Conservation (phyloP, 495 filamentous ascomycete species). For the Penicillium psychrofluorescens region DNA sequence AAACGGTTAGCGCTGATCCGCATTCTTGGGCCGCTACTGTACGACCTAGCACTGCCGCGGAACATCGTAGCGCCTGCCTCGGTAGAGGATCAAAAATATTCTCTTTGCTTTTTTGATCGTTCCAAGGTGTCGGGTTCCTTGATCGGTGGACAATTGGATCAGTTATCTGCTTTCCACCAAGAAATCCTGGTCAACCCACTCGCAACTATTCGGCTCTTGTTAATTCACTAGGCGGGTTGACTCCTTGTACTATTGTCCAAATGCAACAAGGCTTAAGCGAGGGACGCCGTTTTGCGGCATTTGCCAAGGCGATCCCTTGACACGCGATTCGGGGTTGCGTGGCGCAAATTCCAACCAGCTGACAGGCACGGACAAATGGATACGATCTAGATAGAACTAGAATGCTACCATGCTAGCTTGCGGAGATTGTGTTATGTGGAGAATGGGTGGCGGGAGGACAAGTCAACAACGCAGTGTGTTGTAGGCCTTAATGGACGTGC, state of each 20-base stretch:
- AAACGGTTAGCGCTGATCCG: constrained; percentile 4
- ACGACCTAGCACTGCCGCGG: not conserved
- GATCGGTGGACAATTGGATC: not conserved
- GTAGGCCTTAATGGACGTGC: too few relatives aligned
- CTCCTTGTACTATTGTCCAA: too few relatives aligned
- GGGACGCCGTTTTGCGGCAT: not conserved
- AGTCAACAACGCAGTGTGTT: too few relatives aligned
- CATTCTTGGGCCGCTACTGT: constrained; percentile 1
- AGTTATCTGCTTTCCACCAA: not conserved
- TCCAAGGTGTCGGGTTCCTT: not conserved
- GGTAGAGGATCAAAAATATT: not conserved
- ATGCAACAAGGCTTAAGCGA: not conserved
- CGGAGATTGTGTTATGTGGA: too few relatives aligned
- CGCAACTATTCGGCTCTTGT: too few relatives aligned
- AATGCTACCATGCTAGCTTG: not conserved
- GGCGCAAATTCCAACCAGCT: not conserved
- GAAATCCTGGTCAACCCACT: too few relatives aligned
- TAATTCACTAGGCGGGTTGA: too few relatives aligned
- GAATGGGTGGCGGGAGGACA: too few relatives aligned
- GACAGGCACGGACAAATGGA: not conserved
- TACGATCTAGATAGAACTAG: not conserved
- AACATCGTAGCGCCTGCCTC: constrained; percentile 8
- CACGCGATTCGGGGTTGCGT: too few relatives aligned
- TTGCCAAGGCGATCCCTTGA: not conserved
- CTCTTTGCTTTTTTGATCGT: too few relatives aligned